Evolutionary conservation across 192 early-diverging fungal species (phyloP).

Genomic region (Backusella luteola): DNA sequence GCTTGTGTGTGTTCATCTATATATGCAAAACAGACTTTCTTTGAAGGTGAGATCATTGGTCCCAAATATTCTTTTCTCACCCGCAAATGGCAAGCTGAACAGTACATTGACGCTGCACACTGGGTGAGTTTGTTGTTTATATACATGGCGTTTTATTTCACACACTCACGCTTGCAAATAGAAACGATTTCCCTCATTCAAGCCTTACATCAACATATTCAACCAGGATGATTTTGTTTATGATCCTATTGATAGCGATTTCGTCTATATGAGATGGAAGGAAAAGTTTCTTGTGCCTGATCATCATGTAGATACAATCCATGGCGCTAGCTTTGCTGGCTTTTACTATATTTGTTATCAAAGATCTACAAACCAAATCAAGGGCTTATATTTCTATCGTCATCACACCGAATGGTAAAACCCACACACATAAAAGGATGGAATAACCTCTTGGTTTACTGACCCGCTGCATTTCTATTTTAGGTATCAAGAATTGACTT

Average conservation of each 20-base stretch:
- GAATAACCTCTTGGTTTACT: neutral
- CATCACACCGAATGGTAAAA: conserved; percentile 56
- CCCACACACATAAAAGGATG: neutral
- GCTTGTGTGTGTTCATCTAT: neutral
- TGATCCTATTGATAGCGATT: conserved; percentile 47
- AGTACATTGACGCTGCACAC: conserved; percentile 66
- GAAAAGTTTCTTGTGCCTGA: conserved; percentile 89
- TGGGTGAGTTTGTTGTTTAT: conserved; percentile 58
- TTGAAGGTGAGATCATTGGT: conserved; percentile 86
- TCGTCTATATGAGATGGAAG: conserved; percentile 92
- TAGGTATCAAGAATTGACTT: conserved; percentile 49
- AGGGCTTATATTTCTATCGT: conserved; percentile 62
- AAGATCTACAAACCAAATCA: conserved; percentile 55
- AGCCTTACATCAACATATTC: conserved; percentile 15
- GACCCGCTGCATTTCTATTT: too few relatives aligned
- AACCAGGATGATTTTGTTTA: conserved; percentile 40
- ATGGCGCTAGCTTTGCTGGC: conserved; percentile 87
- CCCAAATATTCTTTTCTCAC: conserved; percentile 75
- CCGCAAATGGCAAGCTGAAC: conserved; percentile 82
- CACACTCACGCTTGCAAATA: neutral
- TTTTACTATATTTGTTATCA: conserved; percentile 87
- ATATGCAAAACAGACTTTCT: conserved; percentile 56
- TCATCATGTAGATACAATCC: conserved; percentile 69
- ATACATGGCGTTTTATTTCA: neutral
- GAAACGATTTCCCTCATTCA: conserved; percentile 13